These are phyloP conservation scores for Fomitopsis pulvina DNA, from an alignment of 768 basidiomycete species.

Conservation along the genomic window DNA sequence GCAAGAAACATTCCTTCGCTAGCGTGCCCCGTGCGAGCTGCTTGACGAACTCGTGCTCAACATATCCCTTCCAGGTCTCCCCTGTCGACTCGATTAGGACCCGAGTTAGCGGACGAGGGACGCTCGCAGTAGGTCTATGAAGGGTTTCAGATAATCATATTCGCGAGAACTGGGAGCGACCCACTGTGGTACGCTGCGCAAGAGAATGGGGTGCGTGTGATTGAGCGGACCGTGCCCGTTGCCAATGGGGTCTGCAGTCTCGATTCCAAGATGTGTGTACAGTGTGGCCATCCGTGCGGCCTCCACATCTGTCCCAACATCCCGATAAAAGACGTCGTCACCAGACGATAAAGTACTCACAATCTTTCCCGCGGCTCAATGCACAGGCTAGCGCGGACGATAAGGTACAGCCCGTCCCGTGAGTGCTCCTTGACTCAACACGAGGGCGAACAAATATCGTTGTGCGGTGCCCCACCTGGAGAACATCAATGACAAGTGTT, in stretches of 20 bases:
- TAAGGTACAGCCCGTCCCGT: conserved; percentile 93
- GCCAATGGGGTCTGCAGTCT: conserved; percentile 60
- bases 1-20: conserved; percentile 56
- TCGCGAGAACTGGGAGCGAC: conserved; percentile 24
- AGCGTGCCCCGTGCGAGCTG: conserved; percentile 71
- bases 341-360: conserved; percentile 22
- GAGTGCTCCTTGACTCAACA: conserved; percentile 66
- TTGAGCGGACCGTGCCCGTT: conserved; percentile 81
- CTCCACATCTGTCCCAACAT: conserved; percentile 37
- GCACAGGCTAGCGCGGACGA: conserved; percentile 71
- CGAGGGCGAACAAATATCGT: conserved; percentile 56
- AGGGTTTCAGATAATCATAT: neutral
- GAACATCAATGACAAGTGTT: conserved; percentile 56
- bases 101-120: conserved; percentile 65
- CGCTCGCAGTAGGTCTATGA: conserved; percentile 45
- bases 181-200: conserved; percentile 44
- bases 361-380: conserved; percentile 43
- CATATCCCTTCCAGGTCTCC: conserved; percentile 62
- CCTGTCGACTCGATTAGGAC: conserved; percentile 54
- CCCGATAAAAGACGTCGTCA: neutral
- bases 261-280: conserved; percentile 76
- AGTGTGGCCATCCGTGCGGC: conserved; percentile 53
- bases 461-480: conserved; percentile 34
- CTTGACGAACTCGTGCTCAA: conserved; percentile 80
- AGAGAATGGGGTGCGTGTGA: conserved; percentile 61